Conservation (phyloP, 2,329 filamentous ascomycete species). For the Phyllosticta citribraziliensis region DNA sequence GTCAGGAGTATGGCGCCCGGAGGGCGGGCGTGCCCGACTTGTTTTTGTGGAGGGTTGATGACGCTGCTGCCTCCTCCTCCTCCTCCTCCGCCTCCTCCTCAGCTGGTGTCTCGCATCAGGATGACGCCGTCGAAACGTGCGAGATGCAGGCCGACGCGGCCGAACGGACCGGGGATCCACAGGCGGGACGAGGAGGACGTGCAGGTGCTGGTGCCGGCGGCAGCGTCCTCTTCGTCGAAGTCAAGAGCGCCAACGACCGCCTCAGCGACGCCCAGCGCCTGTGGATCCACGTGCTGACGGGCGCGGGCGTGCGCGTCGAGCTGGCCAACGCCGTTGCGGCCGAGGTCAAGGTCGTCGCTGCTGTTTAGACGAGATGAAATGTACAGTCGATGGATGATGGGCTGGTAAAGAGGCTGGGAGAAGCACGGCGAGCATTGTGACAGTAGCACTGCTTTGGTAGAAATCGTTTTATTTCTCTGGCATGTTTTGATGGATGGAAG, state of each 20-base stretch:
- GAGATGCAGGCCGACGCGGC: slow-evolving; percentile 20
- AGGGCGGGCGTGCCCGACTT: slow-evolving; percentile 87
- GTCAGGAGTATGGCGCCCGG: slow-evolving; percentile 82
- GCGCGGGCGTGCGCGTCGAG: slow-evolving; percentile 77
- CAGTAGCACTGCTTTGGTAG: too few species aligned
- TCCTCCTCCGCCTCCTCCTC: too few species aligned
- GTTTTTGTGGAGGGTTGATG: slow-evolving; percentile 62
- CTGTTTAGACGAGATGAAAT: neutral
- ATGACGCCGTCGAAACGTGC: slow-evolving; percentile 13
- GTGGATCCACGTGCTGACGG: slow-evolving; percentile 89
- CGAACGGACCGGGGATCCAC: neutral
- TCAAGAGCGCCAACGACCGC: slow-evolving; percentile 65
- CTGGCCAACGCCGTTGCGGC: slow-evolving; percentile 58
- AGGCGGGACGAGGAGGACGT: slow-evolving; percentile 15
- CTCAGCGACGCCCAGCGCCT: slow-evolving; percentile 91
- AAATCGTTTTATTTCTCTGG: too few species aligned
- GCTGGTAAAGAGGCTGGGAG: neutral
- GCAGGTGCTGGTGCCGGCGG: slow-evolving; percentile 37
- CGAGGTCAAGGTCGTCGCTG: slow-evolving; percentile 33
- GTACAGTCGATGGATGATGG: neutral
- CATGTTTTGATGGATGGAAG: too few species aligned
- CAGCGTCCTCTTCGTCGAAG: slow-evolving; percentile 57
- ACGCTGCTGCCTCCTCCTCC: too few species aligned
- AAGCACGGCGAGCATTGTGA: too few species aligned
- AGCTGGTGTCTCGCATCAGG: too few species aligned